Conservation (phyloP, 768 basidiomycete genomes). For the Suillus paluster region DNA sequence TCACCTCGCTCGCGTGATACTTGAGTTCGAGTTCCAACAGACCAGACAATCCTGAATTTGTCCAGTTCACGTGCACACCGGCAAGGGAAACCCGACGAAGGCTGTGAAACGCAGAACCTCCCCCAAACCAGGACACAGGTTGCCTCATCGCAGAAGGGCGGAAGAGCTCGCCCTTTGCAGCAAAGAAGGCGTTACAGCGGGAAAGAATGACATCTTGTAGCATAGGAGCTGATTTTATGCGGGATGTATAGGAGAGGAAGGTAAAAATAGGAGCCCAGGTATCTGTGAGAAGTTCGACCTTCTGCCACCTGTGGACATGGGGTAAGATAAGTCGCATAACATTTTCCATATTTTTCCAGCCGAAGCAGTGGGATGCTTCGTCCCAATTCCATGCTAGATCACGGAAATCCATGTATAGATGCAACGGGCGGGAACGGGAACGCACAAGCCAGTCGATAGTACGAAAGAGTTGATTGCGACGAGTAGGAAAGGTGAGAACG, state of each 20-base stretch:
- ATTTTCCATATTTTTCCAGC: conserved; percentile 46
- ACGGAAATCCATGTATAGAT: conserved; percentile 60
- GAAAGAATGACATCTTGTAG: conserved; percentile 49
- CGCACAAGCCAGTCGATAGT: conserved; percentile 45
- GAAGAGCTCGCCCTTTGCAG: conserved; percentile 47
- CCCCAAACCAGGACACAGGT: conserved; percentile 48
- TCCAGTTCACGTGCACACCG: conserved; percentile 66
- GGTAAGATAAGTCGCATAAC: conserved; percentile 50
- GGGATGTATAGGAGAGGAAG: conserved; percentile 48
- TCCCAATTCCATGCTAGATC: conserved; percentile 63
- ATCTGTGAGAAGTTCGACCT: conserved; percentile 56
- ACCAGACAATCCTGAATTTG: conserved; percentile 41
- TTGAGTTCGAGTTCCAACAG: conserved; percentile 55
- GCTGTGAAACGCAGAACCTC: conserved; percentile 33
- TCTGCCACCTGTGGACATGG: conserved; percentile 51
- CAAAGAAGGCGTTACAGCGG: conserved; percentile 64
- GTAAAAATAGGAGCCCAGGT: conserved; percentile 63
- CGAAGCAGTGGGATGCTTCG: conserved; percentile 47
- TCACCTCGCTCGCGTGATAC: conserved; percentile 61
- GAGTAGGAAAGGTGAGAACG: conserved; percentile 48
- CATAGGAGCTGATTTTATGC: conserved; percentile 37
- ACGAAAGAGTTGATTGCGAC: conserved; percentile 41
- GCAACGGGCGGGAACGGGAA: conserved; percentile 51
- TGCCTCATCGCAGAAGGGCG: conserved; percentile 43
- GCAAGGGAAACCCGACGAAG: conserved; percentile 51